Percentiles rank a stretch among this genome's conserved stretches.
These are phyloP conservation scores for Alternaria sp. DNA, from an alignment of 2,329 filamentous ascomycete species.

Conservation along the genomic window DNA sequence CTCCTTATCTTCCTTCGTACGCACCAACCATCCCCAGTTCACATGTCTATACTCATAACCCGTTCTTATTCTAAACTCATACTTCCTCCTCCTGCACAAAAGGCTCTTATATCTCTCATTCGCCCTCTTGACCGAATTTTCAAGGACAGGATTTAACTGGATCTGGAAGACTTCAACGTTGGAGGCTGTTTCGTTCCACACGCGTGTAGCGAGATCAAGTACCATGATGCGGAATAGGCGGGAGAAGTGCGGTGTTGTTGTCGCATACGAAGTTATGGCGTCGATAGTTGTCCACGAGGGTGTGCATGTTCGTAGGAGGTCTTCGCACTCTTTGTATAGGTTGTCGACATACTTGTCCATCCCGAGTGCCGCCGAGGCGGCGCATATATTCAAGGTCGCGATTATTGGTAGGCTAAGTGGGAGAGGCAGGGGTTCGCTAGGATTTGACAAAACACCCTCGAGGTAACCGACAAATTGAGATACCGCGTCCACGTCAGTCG, in stretches of 20 bases:
- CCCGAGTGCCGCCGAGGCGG: no score
- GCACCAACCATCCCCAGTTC: no score
- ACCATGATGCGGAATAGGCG: neutral
- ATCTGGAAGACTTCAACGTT: no score
- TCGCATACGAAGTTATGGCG: neutral
- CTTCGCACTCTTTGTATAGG: neutral
- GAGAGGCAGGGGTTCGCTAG: no score
- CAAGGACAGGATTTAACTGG: neutral
- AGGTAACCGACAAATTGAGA: accelerated
- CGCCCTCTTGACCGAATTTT: accelerated
- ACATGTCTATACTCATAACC: no score
- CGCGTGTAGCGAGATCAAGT: accelerated
- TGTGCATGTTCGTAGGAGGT: neutral
- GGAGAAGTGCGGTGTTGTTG: neutral
- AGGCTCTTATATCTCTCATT: neutral
- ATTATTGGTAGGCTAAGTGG: no score
- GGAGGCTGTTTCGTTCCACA: neutral
- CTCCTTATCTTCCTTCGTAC: no score
- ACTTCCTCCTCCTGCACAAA: no score
- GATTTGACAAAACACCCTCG: no score
- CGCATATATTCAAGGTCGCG: no score
- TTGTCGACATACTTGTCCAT: neutral
- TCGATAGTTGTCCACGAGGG: neutral
- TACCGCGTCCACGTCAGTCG: neutral
- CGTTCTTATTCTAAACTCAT: no score